These are phyloP conservation scores for Claviceps paspali DNA, from an alignment of 2,329 filamentous ascomycete species.

Conservation along the genomic window DNA sequence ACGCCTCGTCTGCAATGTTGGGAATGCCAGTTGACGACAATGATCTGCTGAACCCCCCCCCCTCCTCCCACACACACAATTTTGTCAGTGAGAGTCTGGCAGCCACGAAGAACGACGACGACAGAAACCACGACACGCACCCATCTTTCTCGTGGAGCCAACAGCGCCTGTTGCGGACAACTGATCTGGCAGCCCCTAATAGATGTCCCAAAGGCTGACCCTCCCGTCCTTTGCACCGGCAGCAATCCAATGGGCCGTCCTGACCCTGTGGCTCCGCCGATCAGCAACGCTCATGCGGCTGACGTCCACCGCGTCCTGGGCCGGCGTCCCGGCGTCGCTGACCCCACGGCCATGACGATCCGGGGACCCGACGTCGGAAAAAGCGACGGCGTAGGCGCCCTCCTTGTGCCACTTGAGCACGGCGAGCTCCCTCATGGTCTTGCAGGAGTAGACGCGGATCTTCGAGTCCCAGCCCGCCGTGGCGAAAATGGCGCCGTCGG, in stretches of 20 bases:
- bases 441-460: conserved; percentile 65
- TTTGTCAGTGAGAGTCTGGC: not conserved
- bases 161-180: no score
- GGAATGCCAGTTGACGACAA: conserved; percentile 43
- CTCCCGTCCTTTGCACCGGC: conserved; percentile 91
- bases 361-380: conserved; percentile 34
- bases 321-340: no score
- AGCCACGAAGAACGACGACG: not conserved
- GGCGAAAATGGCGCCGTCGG: conserved; percentile 69
- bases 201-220: conserved; percentile 90
- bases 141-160: no score
- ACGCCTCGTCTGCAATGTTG: conserved; percentile 37
- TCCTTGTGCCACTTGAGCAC: conserved; percentile 90
- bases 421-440: conserved; percentile 72
- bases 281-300: conserved; percentile 35
- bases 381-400: conserved; percentile 69
- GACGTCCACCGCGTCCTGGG: not conserved
- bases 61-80: no score
- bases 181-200: no score
- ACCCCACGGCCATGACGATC: no score
- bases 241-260: conserved; percentile 71
- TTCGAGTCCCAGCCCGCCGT: conserved; percentile 88
- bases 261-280: conserved; percentile 47
- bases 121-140: not conserved
- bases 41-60: no score